Percentiles rank a stretch among this genome's conserved stretches.
Conservation (phyloP, 2,329 filamentous ascomycete genomes). For the Cyclaneusma minus region DNA sequence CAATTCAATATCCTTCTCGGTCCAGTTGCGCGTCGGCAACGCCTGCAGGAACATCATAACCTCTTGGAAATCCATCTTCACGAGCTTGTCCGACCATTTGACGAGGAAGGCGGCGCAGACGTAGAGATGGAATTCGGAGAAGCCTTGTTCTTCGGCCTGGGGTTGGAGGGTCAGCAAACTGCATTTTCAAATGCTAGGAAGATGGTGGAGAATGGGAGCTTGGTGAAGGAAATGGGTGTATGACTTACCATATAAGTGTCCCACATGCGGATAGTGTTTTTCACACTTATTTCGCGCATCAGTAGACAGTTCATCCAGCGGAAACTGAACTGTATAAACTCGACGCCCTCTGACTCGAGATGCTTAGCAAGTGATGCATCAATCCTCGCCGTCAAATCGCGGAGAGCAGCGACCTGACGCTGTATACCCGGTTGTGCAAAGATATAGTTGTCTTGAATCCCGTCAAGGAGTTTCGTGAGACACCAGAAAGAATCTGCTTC, state of each 20-base stretch:
- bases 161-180: slow-evolving; percentile 2
- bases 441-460: slow-evolving; percentile 98
- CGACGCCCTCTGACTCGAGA: slow-evolving; percentile 77
- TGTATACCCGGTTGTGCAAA: slow-evolving; percentile 95
- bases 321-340: slow-evolving; percentile 99
- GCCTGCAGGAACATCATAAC: slow-evolving; percentile 99
- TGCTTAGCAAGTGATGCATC: slow-evolving; percentile 75
- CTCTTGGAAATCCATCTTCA: slow-evolving; percentile 96
- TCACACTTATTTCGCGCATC: slow-evolving; percentile 94
- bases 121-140: slow-evolving; percentile 95
- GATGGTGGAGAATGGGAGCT: slow-evolving; percentile 5
- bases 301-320: slow-evolving; percentile 99
- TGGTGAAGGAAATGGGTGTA: slow-evolving; percentile 1
- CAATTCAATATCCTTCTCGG: slow-evolving; percentile 94
- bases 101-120: slow-evolving; percentile 96
- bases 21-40: slow-evolving; percentile 85
- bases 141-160: slow-evolving; percentile 94
- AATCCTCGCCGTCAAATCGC: slow-evolving; percentile 82
- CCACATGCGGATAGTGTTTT: slow-evolving; percentile 98
- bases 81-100: slow-evolving; percentile 90
- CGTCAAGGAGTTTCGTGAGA: slow-evolving; percentile 91
- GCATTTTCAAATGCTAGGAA: too few relatives aligned
- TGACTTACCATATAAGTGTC: slow-evolving; percentile 84
- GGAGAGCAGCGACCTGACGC: slow-evolving; percentile 74
- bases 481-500: slow-evolving; percentile 99